phyloP scores from a whole-genome alignment of 1,284 basidiomycete genomes.

The Pseudozyma pruni region DNA sequence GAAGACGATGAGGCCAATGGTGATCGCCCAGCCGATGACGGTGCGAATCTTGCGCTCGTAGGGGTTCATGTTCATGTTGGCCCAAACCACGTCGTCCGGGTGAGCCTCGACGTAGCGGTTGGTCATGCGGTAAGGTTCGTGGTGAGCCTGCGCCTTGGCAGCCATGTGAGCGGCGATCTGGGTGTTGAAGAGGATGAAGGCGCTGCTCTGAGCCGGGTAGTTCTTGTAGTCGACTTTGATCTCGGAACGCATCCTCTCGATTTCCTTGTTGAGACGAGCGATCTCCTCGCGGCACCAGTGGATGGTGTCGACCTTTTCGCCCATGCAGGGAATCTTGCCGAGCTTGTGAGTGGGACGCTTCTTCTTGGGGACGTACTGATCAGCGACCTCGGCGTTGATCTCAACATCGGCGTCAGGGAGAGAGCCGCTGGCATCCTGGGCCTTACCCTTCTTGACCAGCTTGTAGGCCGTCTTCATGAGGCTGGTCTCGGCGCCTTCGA shows the following conservation, averaged over 20 bases:
- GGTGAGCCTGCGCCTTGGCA: conserved; percentile 48
- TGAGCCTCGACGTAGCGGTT: conserved; percentile 56
- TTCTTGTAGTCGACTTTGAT: conserved; percentile 73
- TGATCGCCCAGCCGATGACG: conserved; percentile 71
- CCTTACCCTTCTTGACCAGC: conserved; percentile 67
- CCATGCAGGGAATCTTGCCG: conserved; percentile 73
- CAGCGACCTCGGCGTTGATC: conserved; percentile 54
- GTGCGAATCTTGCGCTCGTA: conserved; percentile 80
- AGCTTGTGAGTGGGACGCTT: conserved; percentile 82
- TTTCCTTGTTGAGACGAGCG: conserved; percentile 71
- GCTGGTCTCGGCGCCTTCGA: conserved; percentile 84
- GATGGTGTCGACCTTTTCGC: conserved; percentile 82
- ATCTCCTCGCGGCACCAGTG: conserved; percentile 81
- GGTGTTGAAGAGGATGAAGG: conserved; percentile 89
- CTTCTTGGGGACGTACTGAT: conserved; percentile 63
- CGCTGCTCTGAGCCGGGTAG: conserved; percentile 72
- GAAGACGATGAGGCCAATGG: conserved; percentile 75
- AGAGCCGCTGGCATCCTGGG: conserved; percentile 41
- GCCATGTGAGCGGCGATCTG: conserved; percentile 77
- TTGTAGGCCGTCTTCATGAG: conserved; percentile 81
- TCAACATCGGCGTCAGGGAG: conserved; percentile 45
- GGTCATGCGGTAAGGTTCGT: conserved; percentile 62
- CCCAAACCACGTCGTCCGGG: conserved; percentile 83
- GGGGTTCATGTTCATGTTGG: conserved; percentile 85
- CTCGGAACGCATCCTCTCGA: conserved; percentile 74